Evolutionary conservation across 2,329 filamentous ascomycete genomes (phyloP), one percentile per base, ranked within the genome.

Genomic region (Pseudocercospora musae): DNA sequence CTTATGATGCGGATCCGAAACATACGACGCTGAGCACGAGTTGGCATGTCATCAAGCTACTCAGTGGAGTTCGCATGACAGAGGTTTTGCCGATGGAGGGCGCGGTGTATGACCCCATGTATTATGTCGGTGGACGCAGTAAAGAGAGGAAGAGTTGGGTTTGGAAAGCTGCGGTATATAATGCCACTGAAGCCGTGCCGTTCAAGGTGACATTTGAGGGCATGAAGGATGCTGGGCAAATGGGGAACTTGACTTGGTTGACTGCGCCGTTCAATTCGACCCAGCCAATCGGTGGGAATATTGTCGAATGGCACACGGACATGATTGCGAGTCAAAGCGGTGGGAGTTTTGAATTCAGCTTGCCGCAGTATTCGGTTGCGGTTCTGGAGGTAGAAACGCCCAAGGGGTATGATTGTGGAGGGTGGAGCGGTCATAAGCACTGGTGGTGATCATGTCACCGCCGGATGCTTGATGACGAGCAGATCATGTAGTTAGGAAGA

Each of bases 351-450:
- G 73, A 73, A 48, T 87, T 87, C 67, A 76, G 71, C 25, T 63
- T 87, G 69, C 84, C 84, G 0, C 76, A 83, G 66, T 73, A 85
- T 61, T 85, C 83, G 66, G 80, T 87, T 54, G 84, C 83, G 13
- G 80, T 87, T 2, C 69, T 87, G 57, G 82, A 85, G 31, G 59
- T 27, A 2, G 50, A 54, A 46, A 21, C 49, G 23, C 40, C 46
- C 15, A 57, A 25, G 11, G 21, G 54, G 6, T 57, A 57, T 60
- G 46, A 55, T 57, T 29, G 62, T 48, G 21, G 53, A 10, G 50
- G 40, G 31, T 60, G 62, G 57, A 44, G 52, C n/a, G 62, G 53
- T 0, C 48, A 60, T 29, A 37, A 60, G 57, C 6, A 49, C 20
- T 59, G 61, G 52, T 21, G 29, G 13, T 31, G 29, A 31, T 31